Evolutionary conservation across 345 rosid genomes (phyloP).

Genomic region (Salix arbutifolia): DNA sequence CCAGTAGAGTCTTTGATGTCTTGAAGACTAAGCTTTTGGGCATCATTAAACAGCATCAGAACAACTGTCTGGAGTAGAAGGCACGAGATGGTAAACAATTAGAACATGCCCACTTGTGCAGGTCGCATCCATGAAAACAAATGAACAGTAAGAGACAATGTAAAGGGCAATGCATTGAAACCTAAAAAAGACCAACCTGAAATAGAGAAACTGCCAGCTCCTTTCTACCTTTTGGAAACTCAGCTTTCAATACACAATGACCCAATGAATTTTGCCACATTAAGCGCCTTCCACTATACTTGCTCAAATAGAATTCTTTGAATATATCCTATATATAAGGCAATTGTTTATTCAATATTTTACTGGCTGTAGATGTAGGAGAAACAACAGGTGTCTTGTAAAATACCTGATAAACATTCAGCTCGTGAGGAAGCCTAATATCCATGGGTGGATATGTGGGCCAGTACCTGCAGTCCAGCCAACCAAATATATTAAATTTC

Average conservation of each 20-base stretch:
- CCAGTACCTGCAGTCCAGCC: constrained; percentile 72
- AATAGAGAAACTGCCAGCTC: constrained; percentile 96
- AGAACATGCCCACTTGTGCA: constrained; percentile 4
- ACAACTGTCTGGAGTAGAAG: constrained; percentile 70
- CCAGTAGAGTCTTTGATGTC: constrained; percentile 88
- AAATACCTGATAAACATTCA: constrained; percentile 92
- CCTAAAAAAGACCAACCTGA: constrained; percentile 55
- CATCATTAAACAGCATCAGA: constrained; percentile 94
- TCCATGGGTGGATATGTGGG: constrained; percentile 99
- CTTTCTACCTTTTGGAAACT: constrained; percentile 83
- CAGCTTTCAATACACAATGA: constrained; percentile 91
- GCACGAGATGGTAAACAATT: constrained; percentile 13
- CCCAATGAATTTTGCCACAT: constrained; percentile 99
- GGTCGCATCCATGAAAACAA: background rate
- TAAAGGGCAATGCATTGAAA: background rate
- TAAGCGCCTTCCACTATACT: constrained; percentile 92
- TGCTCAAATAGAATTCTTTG: constrained; percentile 94
- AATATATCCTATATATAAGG: constrained; percentile 68
- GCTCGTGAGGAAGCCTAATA: constrained; percentile 96
- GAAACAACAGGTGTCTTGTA: constrained; percentile 4
- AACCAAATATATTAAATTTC: constrained; percentile 14
- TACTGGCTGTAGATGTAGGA: background rate
- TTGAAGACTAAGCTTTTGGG: constrained; percentile 81
- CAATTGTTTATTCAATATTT: background rate
- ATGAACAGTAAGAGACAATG: background rate